Evolutionary conservation across 371 early-diverging fungal species (phyloP).

Genomic region (Saksenaea vasiformis): DNA sequence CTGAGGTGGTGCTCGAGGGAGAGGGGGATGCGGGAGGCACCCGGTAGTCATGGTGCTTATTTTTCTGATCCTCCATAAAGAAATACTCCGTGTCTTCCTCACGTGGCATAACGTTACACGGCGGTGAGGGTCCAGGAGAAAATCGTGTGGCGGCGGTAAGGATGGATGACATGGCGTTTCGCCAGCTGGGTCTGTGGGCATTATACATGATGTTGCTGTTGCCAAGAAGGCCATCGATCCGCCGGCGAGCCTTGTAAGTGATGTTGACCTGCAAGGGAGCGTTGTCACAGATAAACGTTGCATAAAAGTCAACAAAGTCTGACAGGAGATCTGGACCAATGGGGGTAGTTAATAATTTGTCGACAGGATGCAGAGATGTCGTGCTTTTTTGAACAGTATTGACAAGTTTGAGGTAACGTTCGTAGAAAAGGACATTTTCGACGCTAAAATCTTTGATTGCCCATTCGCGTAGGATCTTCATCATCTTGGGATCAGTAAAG

Average conservation of each 20-base stretch:
- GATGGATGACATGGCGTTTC: not conserved
- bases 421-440: conserved; percentile 36
- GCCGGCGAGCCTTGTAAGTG: conserved; percentile 20
- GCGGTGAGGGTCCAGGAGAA: not conserved
- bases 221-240: conserved; percentile 9
- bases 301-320: conserved; percentile 25
- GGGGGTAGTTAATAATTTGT: not conserved
- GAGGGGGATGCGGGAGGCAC: not conserved
- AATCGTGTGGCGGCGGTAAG: not conserved
- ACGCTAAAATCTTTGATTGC: conserved; percentile 40
- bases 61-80: not conserved
- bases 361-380: not conserved
- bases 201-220: not conserved
- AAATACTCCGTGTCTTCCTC: conserved; percentile 1
- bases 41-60: not conserved
- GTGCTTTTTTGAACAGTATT: conserved; percentile 8
- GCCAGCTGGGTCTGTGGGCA: not conserved
- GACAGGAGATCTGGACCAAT: conserved; percentile 9
- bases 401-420: conserved; percentile 20
- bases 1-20: not conserved
- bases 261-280: conserved; percentile 34
- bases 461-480: conserved; percentile 22
- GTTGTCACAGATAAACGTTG: conserved; percentile 22
- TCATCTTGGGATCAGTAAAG: conserved; percentile 16
- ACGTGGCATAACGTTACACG: not conserved